These are phyloP conservation scores for Crithidia brevicula DNA, from an alignment of 208 protist genomes.

Conservation along the genomic window DNA sequence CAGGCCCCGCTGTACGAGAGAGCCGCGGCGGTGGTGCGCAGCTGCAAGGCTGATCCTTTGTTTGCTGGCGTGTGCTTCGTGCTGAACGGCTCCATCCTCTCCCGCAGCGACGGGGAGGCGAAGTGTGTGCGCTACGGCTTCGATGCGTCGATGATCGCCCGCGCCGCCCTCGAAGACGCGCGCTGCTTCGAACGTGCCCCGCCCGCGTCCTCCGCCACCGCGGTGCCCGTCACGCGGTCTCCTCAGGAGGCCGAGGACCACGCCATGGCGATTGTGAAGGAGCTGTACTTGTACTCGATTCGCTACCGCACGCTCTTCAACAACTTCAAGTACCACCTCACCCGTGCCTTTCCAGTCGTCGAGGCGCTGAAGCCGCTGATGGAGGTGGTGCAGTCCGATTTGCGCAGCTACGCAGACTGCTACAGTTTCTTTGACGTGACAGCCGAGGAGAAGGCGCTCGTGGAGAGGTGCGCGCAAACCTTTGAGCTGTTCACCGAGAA, in stretches of 20 bases:
- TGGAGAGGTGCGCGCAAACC: constrained; percentile 30
- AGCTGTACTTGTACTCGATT: constrained; percentile 59
- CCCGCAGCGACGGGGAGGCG: constrained; percentile 44
- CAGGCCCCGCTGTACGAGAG: constrained; percentile 59
- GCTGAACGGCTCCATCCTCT: constrained; percentile 66
- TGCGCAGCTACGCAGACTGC: constrained; percentile 70
- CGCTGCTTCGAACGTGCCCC: constrained; percentile 74
- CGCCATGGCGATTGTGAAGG: constrained; percentile 41
- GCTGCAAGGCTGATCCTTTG: constrained; percentile 31
- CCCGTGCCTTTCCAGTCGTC: constrained; percentile 73
- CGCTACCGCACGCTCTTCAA: constrained; percentile 72
- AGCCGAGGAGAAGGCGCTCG: constrained; percentile 24
- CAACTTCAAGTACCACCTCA: constrained; percentile 92
- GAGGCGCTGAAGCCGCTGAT: constrained; percentile 65
- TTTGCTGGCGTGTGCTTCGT: constrained; percentile 65
- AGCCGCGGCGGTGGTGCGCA: constrained; percentile 50
- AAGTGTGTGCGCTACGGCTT: constrained; percentile 70
- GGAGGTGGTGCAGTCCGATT: constrained; percentile 50
- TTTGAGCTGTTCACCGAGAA: constrained; percentile 44
- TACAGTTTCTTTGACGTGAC: constrained; percentile 56
- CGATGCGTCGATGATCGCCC: constrained; percentile 94
- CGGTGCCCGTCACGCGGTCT: background rate
- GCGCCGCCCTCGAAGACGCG: constrained; percentile 95
- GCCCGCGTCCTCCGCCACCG: background rate
- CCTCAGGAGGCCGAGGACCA: constrained; percentile 26